A percentile compares a stretch with the other conserved stretches of the same genome.
Conservation (phyloP, 176 grass and related monocot species). For the Elymus sibiricus region DNA sequence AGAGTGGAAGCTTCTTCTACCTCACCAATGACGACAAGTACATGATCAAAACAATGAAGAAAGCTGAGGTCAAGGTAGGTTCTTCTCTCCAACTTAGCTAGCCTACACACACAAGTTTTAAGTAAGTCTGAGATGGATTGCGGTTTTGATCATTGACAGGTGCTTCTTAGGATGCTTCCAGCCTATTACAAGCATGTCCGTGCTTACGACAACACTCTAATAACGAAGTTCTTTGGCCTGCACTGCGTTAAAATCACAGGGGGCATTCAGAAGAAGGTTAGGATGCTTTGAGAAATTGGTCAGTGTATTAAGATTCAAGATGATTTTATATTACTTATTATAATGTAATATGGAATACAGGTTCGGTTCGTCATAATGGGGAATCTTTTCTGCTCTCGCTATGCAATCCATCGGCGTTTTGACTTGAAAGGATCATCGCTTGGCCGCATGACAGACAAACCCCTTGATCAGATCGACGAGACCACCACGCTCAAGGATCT, state of each 20-base stretch:
- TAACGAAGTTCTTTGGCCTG: slow-evolving; percentile 80
- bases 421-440: slow-evolving; percentile 88
- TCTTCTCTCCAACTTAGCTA: neutral
- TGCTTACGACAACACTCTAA: slow-evolving; percentile 59
- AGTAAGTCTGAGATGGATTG: neutral
- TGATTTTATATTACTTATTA: neutral
- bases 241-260: slow-evolving; percentile 81
- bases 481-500: slow-evolving; percentile 80
- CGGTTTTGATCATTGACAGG: slow-evolving; percentile 36
- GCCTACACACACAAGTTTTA: neutral
- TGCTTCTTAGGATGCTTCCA: slow-evolving; percentile 88
- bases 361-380: slow-evolving; percentile 93
- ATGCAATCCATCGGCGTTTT: slow-evolving; percentile 64
- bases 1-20: slow-evolving; percentile 43
- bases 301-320: neutral
- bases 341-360: slow-evolving; percentile 17
- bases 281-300: neutral
- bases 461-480: slow-evolving; percentile 64
- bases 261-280: slow-evolving; percentile 76
- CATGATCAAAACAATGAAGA: slow-evolving; percentile 48
- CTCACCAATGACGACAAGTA: slow-evolving; percentile 42
- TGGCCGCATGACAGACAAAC: slow-evolving; percentile 76
- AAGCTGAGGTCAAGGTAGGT: slow-evolving; percentile 28
- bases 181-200: slow-evolving; percentile 79
- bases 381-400: slow-evolving; percentile 65